A percentile compares a stretch with the other conserved stretches of the same genome.
Evolutionary conservation across 305 asterid species (phyloP).

Genomic region (Solanum aculeatissimum): DNA sequence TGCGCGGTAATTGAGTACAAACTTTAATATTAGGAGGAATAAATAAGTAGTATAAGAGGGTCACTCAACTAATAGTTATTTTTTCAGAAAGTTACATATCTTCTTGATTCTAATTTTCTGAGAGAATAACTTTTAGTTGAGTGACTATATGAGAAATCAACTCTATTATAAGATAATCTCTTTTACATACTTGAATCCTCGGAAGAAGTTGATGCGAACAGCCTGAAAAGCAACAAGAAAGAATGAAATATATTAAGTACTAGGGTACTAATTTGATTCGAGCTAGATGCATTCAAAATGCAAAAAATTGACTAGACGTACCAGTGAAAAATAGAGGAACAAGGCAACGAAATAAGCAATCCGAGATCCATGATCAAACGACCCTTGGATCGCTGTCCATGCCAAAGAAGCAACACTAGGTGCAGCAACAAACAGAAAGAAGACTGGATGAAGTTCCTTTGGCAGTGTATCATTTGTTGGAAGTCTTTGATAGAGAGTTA

Average conservation of each 20-base stretch:
- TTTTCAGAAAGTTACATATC: background rate
- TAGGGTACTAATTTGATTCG: background rate
- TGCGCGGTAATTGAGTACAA: background rate
- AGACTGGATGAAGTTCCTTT: conserved; percentile 80
- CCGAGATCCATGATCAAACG: conserved; percentile 51
- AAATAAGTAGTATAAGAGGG: background rate
- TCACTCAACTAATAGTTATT: background rate
- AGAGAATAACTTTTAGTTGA: background rate
- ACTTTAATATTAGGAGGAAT: background rate
- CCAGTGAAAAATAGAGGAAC: conserved; percentile 74
- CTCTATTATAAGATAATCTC: background rate
- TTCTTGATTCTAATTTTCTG: background rate
- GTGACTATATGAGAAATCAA: background rate
- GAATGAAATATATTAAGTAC: background rate
- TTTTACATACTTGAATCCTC: conserved; percentile 52
- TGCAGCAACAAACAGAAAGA: conserved; percentile 83
- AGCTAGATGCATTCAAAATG: background rate
- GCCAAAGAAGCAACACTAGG: conserved; percentile 90
- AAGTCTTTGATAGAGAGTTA: conserved; percentile 76
- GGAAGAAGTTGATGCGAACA: conserved; percentile 66
- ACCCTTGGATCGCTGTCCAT: conserved; percentile 66
- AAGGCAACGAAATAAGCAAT: conserved; percentile 61
- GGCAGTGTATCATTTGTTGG: conserved; percentile 83
- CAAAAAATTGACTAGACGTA: conserved; percentile 3
- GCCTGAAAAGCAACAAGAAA: conserved; percentile 32